Evolutionary conservation across 805 yeast genomes (phyloP).

Genomic region (Kuraishia capsulata): DNA sequence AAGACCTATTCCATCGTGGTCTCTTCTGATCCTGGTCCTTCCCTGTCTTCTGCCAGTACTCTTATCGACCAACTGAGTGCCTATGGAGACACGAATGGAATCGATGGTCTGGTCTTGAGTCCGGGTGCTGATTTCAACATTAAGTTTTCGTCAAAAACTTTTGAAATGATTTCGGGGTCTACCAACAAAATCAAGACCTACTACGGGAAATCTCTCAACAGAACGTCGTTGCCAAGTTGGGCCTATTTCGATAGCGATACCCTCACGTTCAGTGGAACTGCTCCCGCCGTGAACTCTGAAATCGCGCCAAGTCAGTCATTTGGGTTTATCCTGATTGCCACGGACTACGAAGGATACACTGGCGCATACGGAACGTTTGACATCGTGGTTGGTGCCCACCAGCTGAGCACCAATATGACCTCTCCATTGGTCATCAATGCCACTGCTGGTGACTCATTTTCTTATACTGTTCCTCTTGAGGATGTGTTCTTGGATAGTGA

Average conservation of each 20-base stretch:
- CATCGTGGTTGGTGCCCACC: conserved; percentile 83
- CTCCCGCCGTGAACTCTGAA: conserved; percentile 77
- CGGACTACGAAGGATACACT: conserved; percentile 68
- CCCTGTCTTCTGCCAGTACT: conserved; percentile 29
- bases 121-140: conserved; percentile 65
- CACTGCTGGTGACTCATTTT: conserved; percentile 47
- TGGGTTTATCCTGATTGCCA: conserved; percentile 64
- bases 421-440: conserved; percentile 55
- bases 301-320: conserved; percentile 82
- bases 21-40: conserved; percentile 47
- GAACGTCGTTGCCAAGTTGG: conserved; percentile 92
- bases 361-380: conserved; percentile 64
- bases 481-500: conserved; percentile 58
- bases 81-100: conserved; percentile 72
- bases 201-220: conserved; percentile 73
- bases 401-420: conserved; percentile 57
- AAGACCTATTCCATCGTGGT: conserved; percentile 51
- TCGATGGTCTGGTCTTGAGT: conserved; percentile 58
- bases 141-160: conserved; percentile 53
- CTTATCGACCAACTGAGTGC: conserved; percentile 45
- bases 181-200: conserved; percentile 48
- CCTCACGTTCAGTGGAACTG: conserved; percentile 73
- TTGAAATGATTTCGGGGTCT: conserved; percentile 34
- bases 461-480: conserved; percentile 51
- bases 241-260: conserved; percentile 52